Base-by-base conservation (phyloP, 768 basidiomycete species). In the Serendipita vermifera region DNA sequence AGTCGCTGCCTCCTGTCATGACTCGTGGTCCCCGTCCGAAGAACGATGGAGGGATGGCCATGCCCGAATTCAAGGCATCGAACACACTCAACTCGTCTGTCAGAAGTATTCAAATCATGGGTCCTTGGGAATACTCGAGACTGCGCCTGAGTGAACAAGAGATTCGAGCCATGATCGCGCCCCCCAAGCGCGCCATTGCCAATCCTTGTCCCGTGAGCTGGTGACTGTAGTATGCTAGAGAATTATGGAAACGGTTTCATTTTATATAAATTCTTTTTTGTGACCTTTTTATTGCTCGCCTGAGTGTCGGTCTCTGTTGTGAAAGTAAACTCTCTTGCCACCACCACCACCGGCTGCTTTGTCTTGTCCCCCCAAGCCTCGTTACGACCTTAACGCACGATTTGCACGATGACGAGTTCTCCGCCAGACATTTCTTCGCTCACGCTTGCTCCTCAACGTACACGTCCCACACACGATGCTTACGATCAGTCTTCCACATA, bases 401-500 rank as follows among this genome's bases (percentile, higher is more conserved):
- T 51, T 51, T 51, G 46, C 46, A 59, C 56, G 41, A 89, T 89
- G 86, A 83, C 85, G 64, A 81, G 72, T 67, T 79, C 85, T 62
- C 82, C 86, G 31, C 86, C 87, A 61, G 85, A 88, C 73, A 79
- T 90, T 63, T 80, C 83, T 51, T 74, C 83, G 62, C 72, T 89
- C 66, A 82, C 85, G 64, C 79, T 88, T 69, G 77, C 77, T 70
- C 73, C 78, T 46, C 71, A 71, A 64, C 66, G 73, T 60, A 51
- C 46, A 51, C 46, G 46, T 51, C 73, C 78, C 60, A 81, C 79
- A 71, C 83, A 79, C 82, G 85, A 84, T 78, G 79, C 83, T 76
- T 79, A 88, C 74, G 86, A 89, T 69, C 71, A 74, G 82, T n/a
- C n/a, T n/a, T 86, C 86, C 72, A 84, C 87, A 75, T 87, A 83